phyloP scores from a whole-genome alignment of 768 basidiomycete species.

The Phanerochaete carnosa region DNA sequence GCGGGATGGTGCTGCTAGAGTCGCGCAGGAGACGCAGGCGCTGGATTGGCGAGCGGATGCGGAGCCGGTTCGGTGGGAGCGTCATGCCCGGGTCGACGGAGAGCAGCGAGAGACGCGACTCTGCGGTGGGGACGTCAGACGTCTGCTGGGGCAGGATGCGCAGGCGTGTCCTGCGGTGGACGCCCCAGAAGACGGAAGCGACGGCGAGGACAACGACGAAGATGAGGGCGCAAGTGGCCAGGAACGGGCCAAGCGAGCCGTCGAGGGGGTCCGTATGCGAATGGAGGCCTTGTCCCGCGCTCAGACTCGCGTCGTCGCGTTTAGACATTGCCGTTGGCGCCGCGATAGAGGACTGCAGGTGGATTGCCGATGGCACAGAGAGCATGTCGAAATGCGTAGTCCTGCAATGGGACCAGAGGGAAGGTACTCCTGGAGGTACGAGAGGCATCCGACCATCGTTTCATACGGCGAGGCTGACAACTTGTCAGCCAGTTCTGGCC shows the following conservation, averaged over 20 bases:
- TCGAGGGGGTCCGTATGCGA: conserved; percentile 5
- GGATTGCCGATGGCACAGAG: neutral
- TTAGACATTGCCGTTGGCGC: neutral
- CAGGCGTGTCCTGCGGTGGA: conserved; percentile 1
- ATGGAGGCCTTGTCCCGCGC: neutral
- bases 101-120: neutral
- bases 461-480: neutral
- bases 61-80: conserved; percentile 4
- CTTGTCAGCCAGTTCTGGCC: neutral
- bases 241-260: conserved; percentile 13
- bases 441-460: neutral
- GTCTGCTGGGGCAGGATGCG: neutral
- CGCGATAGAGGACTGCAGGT: conserved; percentile 5
- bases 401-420: neutral
- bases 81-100: neutral
- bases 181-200: conserved; percentile 5
- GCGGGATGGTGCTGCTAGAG: neutral
- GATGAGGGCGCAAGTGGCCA: conserved; percentile 6
- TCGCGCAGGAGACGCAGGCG: neutral
- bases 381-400: neutral
- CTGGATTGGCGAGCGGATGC: conserved; percentile 6
- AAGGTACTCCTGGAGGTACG: neutral
- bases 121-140: neutral
- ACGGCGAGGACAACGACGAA: conserved; percentile 6
- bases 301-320: neutral